Base-by-base conservation (phyloP, 148 eudicot genomes). In the Pouteria glomerata region DNA sequence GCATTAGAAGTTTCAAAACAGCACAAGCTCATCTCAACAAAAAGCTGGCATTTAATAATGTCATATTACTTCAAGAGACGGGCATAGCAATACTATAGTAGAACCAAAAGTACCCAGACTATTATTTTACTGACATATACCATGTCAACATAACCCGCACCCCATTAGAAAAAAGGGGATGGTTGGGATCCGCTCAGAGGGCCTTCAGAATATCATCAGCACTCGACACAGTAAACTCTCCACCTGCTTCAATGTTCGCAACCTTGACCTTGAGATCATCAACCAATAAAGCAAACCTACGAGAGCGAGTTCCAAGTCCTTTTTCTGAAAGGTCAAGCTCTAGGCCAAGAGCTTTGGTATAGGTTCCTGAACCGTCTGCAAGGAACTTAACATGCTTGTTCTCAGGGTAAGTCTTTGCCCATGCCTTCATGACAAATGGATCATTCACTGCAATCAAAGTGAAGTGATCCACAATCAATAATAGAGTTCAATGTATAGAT, bases 341-440 rank as follows among this genome's bases (percentile, higher is more conserved):
- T 39, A 78, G 71, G 2, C 78, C 81, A 7, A 74, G 67, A 29
- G 77, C 81, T 13, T 74, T 58, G 52, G 81, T 78, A 60, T 78
- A 78, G 23, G 33, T 68, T 14, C 56, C 77, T 21, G 77, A 78
- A 39, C 81, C 81, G 63, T 78, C 81, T 0, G 78, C 78, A 3
- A 74, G 74, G 35, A 78, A 74, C 74, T 78, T 74, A 39, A 74
- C 81, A 56, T 73, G 66, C 70, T 78, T 78, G 62, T 69, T 68
- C 11, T 78, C 78, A 0, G 74, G 66, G 42, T 4, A 74, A 5
- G 77, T 68, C 66, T 78, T 73, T n/a, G 68, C 65, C 81, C 74
- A 78, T 16, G 72, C 74, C 74, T 73, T 74, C 81, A 74, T 67
- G 74, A 76, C 79, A 76, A 68, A 74, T 18, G 78, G 77, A 48